These are phyloP conservation scores for Erysimum cheiri DNA, from an alignment of 441 rosid genomes.

Conservation along the genomic window DNA sequence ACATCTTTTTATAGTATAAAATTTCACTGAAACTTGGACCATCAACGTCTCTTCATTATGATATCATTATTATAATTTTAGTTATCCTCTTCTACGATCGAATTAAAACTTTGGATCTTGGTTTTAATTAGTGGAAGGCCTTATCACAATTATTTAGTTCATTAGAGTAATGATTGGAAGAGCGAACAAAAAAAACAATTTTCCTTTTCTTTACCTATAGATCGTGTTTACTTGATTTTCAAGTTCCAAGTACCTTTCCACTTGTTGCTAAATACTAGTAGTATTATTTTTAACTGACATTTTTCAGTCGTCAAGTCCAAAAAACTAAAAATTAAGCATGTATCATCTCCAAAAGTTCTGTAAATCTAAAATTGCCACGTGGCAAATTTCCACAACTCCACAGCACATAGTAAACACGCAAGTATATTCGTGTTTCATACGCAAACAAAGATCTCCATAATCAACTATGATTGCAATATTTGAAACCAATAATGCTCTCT, in stretches of 20 bases:
- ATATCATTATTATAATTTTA: background rate
- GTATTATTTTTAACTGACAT: background rate
- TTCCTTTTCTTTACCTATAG: background rate
- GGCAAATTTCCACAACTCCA: constrained; percentile 13
- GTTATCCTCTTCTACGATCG: background rate
- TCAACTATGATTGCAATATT: constrained; percentile 34
- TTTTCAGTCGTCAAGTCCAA: constrained; percentile 20
- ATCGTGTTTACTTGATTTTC: constrained; percentile 39
- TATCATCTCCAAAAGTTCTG: constrained; percentile 22
- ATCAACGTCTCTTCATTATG: constrained; percentile 31
- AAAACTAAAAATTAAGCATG: constrained; percentile 24
- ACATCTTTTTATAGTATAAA: constrained; percentile 7
- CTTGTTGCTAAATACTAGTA: background rate
- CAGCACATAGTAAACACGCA: constrained; percentile 37
- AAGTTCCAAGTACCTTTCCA: constrained; percentile 28
- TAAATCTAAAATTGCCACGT: constrained; percentile 25
- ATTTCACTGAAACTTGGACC: constrained; percentile 33
- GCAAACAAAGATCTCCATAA: constrained; percentile 37
- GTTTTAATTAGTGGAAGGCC: constrained; percentile 34
- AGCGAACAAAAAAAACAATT: background rate
- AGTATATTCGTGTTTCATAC: constrained; percentile 43
- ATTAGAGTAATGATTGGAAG: constrained; percentile 17
- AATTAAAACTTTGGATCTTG: constrained; percentile 33
- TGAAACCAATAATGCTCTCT: constrained; percentile 21
- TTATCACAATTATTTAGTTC: constrained; percentile 28